Percentiles rank a stretch among this genome's conserved stretches.
These are phyloP conservation scores for Yamadazyma oceani DNA, from an alignment of 1,139 yeast genomes.

Conservation along the genomic window DNA sequence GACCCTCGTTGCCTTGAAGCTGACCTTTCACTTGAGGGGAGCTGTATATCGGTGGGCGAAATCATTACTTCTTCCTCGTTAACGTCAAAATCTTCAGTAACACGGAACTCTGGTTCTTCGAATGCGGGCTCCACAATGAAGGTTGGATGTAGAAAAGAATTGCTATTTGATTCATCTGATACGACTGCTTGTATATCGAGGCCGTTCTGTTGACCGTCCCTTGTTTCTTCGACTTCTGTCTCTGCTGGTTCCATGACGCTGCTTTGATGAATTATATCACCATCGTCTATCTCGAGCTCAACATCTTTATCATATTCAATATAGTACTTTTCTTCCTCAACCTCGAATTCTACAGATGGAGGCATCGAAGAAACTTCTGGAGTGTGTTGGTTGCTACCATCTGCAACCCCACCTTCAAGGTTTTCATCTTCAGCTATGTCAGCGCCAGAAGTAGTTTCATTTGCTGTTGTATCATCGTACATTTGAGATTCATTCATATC, in stretches of 20 bases:
- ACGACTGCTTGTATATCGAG: not conserved
- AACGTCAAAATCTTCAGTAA: slow-evolving; percentile 9
- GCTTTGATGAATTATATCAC: slow-evolving; percentile 11
- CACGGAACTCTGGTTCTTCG: slow-evolving; percentile 9
- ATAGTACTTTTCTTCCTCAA: slow-evolving; percentile 2
- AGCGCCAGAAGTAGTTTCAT: too few species aligned
- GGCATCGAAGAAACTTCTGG: not conserved
- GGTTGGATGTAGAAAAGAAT: slow-evolving; percentile 7
- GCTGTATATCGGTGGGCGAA: slow-evolving; percentile 7
- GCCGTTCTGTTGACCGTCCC: not conserved
- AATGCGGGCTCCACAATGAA: slow-evolving; percentile 9
- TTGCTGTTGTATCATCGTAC: too few species aligned
- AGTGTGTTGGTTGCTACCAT: not conserved
- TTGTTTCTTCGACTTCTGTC: not conserved
- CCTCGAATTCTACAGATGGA: slow-evolving; percentile 1
- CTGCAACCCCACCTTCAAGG: not conserved
- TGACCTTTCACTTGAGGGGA: slow-evolving; percentile 6
- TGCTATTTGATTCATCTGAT: slow-evolving; percentile 1
- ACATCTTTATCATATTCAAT: slow-evolving; percentile 12
- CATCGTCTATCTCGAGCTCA: slow-evolving; percentile 7
- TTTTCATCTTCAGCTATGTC: too few species aligned
- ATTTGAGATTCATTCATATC: not conserved
- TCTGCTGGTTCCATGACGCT: slow-evolving; percentile 10
- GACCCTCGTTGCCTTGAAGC: slow-evolving; percentile 3
- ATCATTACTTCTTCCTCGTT: slow-evolving; percentile 9